Evolutionary conservation across 2,329 filamentous ascomycete genomes (phyloP), one percentile per base, ranked within the genome.

Genomic region (Pseudovirgaria hyperparasitica): DNA sequence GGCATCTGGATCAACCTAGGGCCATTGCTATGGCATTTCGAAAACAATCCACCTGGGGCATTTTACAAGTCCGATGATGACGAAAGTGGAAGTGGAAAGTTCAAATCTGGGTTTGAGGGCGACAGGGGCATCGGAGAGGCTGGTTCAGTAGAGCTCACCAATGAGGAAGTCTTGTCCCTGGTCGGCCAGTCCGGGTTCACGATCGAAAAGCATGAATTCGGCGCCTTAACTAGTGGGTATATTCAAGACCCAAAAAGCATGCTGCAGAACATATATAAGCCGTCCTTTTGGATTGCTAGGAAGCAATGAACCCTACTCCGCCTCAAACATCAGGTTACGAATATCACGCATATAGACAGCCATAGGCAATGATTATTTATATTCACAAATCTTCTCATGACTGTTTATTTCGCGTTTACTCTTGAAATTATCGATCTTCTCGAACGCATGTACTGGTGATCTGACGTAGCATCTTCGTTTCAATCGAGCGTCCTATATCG

Each of bases 1-100:
- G 90, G 90, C 0, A 44, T 92, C 4, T 81, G 92, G 62, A 69
- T 93, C 46, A 98, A 98, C 45, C 62, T 92, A 14, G 90, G 90
- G 0, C 90, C 90, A 1, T 57, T 98, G 29, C 62, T 96, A 21
- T 98, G 90, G 90, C 92, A 98, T 52, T 96, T 92, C 50, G 84
- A 92, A 48, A 78, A 84, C 39, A 69, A 76, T 22, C 65, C 70
- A 1, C 70, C 70, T 0, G 68, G 70, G 20, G 65, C 67, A n/a
- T n/a, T n/a, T n/a, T n/a, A n/a, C 35, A 16, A 18, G 4, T 15
- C 22, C n/a, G 27, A 35, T 20, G 18, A 38, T 63, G 67, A 4
- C 30, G 19, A 19, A 19, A 11, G 15, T 22, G 19, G 22, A 10
- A 9, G n/a, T n/a, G n/a, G n/a, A n/a, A n/a, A n/a, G n/a, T n/a